A percentile compares a stretch with the other conserved stretches of the same genome.
Evolutionary conservation across 2,329 filamentous ascomycete species (phyloP).

Genomic region (Sclerotinia subarctica): DNA sequence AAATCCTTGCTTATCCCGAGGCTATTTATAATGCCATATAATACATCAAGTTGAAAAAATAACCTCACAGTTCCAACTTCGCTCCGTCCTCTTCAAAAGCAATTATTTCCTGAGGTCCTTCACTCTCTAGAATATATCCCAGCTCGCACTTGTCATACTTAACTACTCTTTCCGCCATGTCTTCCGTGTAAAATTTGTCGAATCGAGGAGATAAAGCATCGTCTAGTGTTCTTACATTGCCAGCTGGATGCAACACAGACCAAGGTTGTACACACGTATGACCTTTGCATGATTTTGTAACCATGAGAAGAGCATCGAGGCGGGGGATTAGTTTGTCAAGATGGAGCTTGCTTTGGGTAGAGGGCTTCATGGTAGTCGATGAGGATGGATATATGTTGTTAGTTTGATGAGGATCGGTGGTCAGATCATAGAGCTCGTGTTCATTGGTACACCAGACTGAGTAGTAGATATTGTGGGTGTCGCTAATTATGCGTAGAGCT

Average conservation of each 20-base stretch:
- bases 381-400: constrained; percentile 43
- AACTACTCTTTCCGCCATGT: constrained; percentile 46
- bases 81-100: constrained; percentile 11
- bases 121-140: constrained; percentile 54
- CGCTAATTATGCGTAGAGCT: constrained; percentile 43
- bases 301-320: constrained; percentile 57
- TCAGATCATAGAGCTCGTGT: constrained; percentile 63
- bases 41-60: neutral
- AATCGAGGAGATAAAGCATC: constrained; percentile 50
- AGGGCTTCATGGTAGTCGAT: constrained; percentile 18
- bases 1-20: neutral
- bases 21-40: neutral
- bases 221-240: constrained; percentile 47
- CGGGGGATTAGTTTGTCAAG: constrained; percentile 38
- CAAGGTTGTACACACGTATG: constrained; percentile 54
- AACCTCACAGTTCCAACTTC: constrained; percentile 14
- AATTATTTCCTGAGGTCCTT: constrained; percentile 42
- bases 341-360: constrained; percentile 27
- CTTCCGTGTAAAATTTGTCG: constrained; percentile 51
- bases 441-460: constrained; percentile 68
- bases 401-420: constrained; percentile 51
- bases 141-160: constrained; percentile 51
- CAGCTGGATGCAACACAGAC: constrained; percentile 53
- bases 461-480: constrained; percentile 60
- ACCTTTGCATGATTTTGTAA: constrained; percentile 59